These are phyloP conservation scores for Russula sp. DNA, from an alignment of 768 basidiomycete genomes.

Conservation along the genomic window DNA sequence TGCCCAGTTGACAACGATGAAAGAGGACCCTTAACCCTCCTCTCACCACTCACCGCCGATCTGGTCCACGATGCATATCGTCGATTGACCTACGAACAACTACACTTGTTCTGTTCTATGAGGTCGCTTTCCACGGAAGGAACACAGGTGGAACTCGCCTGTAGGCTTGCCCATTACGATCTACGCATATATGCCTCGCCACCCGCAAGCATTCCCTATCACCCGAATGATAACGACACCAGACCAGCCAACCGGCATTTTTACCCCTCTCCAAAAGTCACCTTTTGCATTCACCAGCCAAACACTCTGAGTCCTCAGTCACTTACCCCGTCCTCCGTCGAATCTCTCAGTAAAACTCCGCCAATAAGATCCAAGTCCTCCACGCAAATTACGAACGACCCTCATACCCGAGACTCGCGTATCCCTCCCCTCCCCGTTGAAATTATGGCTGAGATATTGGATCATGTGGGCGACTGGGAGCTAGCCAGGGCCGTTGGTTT, in stretches of 20 bases:
- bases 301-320: background rate
- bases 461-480: slow-evolving; percentile 82
- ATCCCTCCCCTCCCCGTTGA: slow-evolving; percentile 69
- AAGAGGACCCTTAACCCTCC: slow-evolving; percentile 5
- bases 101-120: slow-evolving; percentile 71
- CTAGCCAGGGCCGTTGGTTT: slow-evolving; percentile 73
- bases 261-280: background rate
- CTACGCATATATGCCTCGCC: slow-evolving; percentile 68
- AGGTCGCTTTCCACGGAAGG: slow-evolving; percentile 68
- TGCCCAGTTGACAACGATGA: background rate
- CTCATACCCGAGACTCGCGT: slow-evolving; percentile 7
- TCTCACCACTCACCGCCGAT: slow-evolving; percentile 32
- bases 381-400: slow-evolving; percentile 31
- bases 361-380: background rate
- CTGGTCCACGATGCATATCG: slow-evolving; percentile 68
- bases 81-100: slow-evolving; percentile 62
- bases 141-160: slow-evolving; percentile 60
- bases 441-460: slow-evolving; percentile 71
- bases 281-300: background rate
- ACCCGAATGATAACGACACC: slow-evolving; percentile 15
- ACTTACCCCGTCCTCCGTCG: background rate
- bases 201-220: slow-evolving; percentile 32
- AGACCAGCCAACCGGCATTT: background rate
- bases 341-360: background rate
- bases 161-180: slow-evolving; percentile 72